Conservation (phyloP, 495 filamentous ascomycete genomes). For the Xylaria cubensis region DNA sequence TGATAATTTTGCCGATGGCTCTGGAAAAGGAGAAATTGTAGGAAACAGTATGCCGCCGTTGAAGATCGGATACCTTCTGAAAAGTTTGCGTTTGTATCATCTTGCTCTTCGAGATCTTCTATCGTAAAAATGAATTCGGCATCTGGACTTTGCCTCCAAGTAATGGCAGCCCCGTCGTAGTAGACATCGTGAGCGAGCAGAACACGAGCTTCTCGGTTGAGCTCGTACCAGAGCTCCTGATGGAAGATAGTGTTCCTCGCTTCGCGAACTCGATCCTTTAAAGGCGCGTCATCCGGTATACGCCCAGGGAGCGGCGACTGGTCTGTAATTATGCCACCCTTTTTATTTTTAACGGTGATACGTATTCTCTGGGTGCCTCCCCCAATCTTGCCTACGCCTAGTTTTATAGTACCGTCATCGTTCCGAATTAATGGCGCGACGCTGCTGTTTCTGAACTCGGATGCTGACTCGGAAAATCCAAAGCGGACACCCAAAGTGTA, state of each 20-base stretch:
- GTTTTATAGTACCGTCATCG: slow-evolving; percentile 72
- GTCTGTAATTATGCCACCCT: slow-evolving; percentile 56
- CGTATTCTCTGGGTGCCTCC: slow-evolving; percentile 67
- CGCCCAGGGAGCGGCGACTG: slow-evolving; percentile 53
- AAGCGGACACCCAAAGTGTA: slow-evolving; percentile 83
- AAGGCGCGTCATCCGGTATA: slow-evolving; percentile 45
- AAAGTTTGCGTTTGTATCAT: slow-evolving; percentile 43
- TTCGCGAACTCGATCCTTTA: slow-evolving; percentile 73
- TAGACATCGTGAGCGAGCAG: slow-evolving; percentile 71
- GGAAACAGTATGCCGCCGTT: slow-evolving; percentile 47
- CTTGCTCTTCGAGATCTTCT: slow-evolving; percentile 61
- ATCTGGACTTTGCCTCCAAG: slow-evolving; percentile 59
- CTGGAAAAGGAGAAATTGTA: slow-evolving; percentile 74
- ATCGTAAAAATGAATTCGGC: slow-evolving; percentile 70
- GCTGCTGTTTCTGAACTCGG: slow-evolving; percentile 78
- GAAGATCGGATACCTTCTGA: slow-evolving; percentile 60
- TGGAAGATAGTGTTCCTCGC: slow-evolving; percentile 89
- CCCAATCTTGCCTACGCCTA: slow-evolving; percentile 71
- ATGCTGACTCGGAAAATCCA: slow-evolving; percentile 83
- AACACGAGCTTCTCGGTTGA: slow-evolving; percentile 78
- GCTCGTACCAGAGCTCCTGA: slow-evolving; percentile 92
- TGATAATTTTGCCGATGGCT: slow-evolving; percentile 72
- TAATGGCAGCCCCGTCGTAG: slow-evolving; percentile 62
- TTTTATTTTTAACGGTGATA: slow-evolving; percentile 59
- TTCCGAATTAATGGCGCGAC: slow-evolving; percentile 76